Percentiles rank a stretch among this genome's conserved stretches.
Evolutionary conservation across 1,139 yeast genomes (phyloP).

Genomic region (Debaryomyces sp.): DNA sequence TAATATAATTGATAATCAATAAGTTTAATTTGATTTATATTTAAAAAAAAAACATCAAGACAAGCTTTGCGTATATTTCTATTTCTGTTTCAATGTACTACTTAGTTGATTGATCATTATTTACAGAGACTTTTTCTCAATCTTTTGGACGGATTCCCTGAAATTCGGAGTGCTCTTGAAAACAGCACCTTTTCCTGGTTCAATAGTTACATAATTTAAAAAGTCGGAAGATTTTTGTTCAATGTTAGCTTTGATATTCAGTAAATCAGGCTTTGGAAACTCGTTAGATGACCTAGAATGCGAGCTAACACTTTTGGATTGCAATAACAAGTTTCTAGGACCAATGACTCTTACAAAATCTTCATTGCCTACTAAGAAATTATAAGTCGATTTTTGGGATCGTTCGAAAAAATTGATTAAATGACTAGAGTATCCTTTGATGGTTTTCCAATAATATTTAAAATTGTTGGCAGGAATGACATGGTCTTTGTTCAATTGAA

Average conservation of each 20-base stretch:
- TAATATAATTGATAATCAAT: constrained; percentile 13
- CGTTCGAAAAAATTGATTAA: not conserved
- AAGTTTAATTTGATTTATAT: not conserved
- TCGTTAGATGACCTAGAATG: constrained; percentile 15
- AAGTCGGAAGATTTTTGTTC: constrained; percentile 31
- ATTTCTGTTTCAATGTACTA: not conserved
- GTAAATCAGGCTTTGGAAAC: not conserved
- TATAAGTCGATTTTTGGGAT: constrained; percentile 12
- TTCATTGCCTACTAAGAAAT: constrained; percentile 32
- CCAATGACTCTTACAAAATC: constrained; percentile 54
- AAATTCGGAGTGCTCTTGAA: constrained; percentile 50
- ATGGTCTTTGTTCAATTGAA: not conserved
- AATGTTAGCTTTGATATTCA: not conserved
- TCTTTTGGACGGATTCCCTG: constrained; percentile 35
- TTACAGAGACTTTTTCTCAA: constrained; percentile 18
- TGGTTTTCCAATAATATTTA: not conserved
- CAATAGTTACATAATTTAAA: constrained; percentile 48
- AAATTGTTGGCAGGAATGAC: not conserved
- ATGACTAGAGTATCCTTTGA: not conserved
- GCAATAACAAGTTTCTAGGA: constrained; percentile 57
- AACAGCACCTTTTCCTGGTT: constrained; percentile 39
- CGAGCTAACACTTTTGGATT: constrained; percentile 29
- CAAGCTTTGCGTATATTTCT: not conserved
- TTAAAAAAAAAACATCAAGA: not conserved
- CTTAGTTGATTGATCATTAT: not conserved